Evolutionary conservation across 768 basidiomycete genomes (phyloP), one percentile per base, ranked within the genome.

Genomic region (Basidioascus undulatus): DNA sequence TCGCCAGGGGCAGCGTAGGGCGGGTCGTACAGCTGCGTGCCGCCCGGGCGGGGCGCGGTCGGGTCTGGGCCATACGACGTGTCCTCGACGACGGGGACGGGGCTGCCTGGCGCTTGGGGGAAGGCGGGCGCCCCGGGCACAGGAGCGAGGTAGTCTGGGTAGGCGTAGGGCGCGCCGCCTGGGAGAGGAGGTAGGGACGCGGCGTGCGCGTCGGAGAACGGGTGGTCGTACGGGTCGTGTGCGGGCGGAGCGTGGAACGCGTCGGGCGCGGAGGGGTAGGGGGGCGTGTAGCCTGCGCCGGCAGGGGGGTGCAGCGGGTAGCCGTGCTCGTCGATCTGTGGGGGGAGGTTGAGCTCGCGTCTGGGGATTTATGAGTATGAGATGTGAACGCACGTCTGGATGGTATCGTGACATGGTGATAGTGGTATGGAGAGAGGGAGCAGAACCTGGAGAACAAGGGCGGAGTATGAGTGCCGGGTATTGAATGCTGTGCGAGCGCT

Each of bases 321-420:
- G 24, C 15, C 5, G n/a, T 38, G 37, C 35, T 38, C 37, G 26
- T 38, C 37, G 8, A 27, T 27, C 37, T 38, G 26, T 26, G n/a
- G 9, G 24, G 15, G 21, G 37, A 20, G 37, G 37, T 38, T 5
- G 30, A 27, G 15, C 9, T 9, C n/a, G 25, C 9, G 4, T 24
- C 5, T n/a, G 24, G 24, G 24, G 23, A 24, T 19, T 11, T 6
- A 7, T n/a, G 37, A 38, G 23, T 15, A 16, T 4, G 37, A n/a
- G 37, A n/a, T 26, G 15, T 12, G 37, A n/a, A n/a, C 9, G 37
- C 24, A 38, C 37, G 13, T 38, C 37, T 5, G 37, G 37, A 4
- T 24, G 37, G 18, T 38, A 38, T 12, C 37, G 37, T 15, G 37
- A 38, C 37, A 38, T 38, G 37, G n/a, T 38, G 25, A 20, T 20